Evolutionary conservation across 2,329 filamentous ascomycete species (phyloP), one percentile per base, ranked within the genome.

Genomic region (Laburnicola sp.): DNA sequence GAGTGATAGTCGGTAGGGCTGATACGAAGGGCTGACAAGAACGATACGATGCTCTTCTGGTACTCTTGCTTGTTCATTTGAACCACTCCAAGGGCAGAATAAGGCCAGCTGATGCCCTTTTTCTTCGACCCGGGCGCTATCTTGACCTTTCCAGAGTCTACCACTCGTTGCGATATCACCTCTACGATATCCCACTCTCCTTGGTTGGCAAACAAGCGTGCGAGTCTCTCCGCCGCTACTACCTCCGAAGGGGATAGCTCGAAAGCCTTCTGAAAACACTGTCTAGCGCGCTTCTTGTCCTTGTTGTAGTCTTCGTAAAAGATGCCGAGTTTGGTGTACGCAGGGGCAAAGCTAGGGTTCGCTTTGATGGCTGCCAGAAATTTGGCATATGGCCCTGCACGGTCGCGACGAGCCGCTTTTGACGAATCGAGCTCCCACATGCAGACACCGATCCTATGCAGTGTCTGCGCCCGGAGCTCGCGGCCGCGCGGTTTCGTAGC

Each of bases 101-200:
- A 96, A 2, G 94, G 94, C 94, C 94, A 99, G 74, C 92, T 97
- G 57, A 95, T 86, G 1, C 91, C 91, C 73, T 90, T 93, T 63
- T 89, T 87, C 79, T 95, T 96, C 1, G 93, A 97, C 1, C 95
- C 94, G 7, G 94, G 93, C 1, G 92, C 86, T 23, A 91, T 90
- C 59, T 88, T 88, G 35, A 93, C 90, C 72, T 91, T 94, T 47
- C 94, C 94, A n/a, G 93, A 97, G 56, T 97, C 90, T 2, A 97
- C 86, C 0, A 97, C 89, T 44, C 95, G 85, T 69, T 92, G 89
- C 1, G 94, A 88, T 28, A 99, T 86, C 21, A 95, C 84, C 74
- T 97, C 94, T 6, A 99, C 95, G 44, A 95, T 85, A 59, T 97
- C 94, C 94, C 94, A 99, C 65, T 99, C 94, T 32, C 89, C 86